Evolutionary conservation across 345 rosid genomes (phyloP), one percentile per base, ranked within the genome.

Genomic region (Populus ilicifolia): DNA sequence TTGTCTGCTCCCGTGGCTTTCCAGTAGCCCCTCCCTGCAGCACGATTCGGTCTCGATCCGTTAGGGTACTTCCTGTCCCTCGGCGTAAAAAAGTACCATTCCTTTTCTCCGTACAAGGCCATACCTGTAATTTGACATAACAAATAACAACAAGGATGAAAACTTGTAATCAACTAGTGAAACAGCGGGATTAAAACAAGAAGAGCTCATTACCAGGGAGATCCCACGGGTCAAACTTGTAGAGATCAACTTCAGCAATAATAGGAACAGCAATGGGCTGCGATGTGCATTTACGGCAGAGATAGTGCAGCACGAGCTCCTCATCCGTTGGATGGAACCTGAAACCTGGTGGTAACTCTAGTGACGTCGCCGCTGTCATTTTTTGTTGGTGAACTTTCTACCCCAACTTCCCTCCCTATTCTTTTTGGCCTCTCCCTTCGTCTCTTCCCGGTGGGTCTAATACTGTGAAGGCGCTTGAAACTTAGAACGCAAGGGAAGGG

Each of bases 1-100:
- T 95, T 95, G 84, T 95, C 99, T 20, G 98, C 99, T 66, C 99
- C 99, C 2, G 98, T 95, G 1, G 98, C 98, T 89, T 94, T 94
- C 98, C 98, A 94, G 76, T 94, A 94, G 0, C 98, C 98, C 43
- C 80, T 77, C 39, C 99, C 98, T 5, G 99, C 96, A 0, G 98
- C 92, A 2, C 99, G 86, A 85, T 95, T 95, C 35, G 98, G 98
- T 84, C 99, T 84, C 67, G 98, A 90, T 25, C 99, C 98, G 81
- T 95, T 95, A 6, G 99, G 99, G 20, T 95, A 95, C 72, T 95
- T 95, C 77, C 98, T 69, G 59, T 91, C 98, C 71, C 99, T 81
- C 0, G 97, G 99, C 38, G 98, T 87, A 83, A 95, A 95, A 79
- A 93, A 95, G 81, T 90, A 95, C 99, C 99, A 95, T 83, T 95